Base-by-base conservation (phyloP, 495 filamentous ascomycete genomes). In the Lasiosphaeria hispida region DNA sequence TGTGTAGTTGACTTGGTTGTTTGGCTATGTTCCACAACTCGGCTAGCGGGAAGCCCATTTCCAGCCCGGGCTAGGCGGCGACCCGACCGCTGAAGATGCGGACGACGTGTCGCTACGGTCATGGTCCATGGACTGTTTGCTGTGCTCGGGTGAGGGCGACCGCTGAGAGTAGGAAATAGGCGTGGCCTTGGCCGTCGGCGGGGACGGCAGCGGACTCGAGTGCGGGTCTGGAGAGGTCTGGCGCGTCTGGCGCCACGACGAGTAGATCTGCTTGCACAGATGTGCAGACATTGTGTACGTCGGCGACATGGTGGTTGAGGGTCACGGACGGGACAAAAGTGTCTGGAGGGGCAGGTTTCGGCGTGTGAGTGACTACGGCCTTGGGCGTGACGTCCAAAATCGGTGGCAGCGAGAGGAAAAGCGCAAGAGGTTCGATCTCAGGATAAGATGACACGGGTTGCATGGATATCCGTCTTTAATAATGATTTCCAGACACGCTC, bases 281-380 rank as follows among this genome's bases (percentile, higher is more conserved):
- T 80, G 77, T 65, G 76, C 76, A 7, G 76, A 76, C 75, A 80
- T 79, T 49, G 77, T 80, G 67, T 80, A 76, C 11, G 77, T 79
- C 50, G 77, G 77, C 53, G 76, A 75, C 77, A 80, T 80, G 47
- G 48, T 70, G 61, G 23, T 10, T 8, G 33, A 38, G 39, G 47
- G 17, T 45, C n/a, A n/a, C n/a, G n/a, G n/a, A n/a, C n/a, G n/a
- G n/a, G n/a, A n/a, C n/a, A n/a, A n/a, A n/a, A n/a, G n/a, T n/a
- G n/a, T n/a, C n/a, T n/a, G 7, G 48, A 38, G 49, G 36, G 48
- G 35, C 19, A 23, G 14, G 33, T 11, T 48, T 47, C 23, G 23
- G 23, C 47, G 47, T 49, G 19, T 49, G 33, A 49, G 47, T 49
- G 18, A 35, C 23, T 30, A 30, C 23, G 5, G 23, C 23, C 23